phyloP scores from a whole-genome alignment of 1,284 basidiomycete species.

The Acaromyces ingoldii region DNA sequence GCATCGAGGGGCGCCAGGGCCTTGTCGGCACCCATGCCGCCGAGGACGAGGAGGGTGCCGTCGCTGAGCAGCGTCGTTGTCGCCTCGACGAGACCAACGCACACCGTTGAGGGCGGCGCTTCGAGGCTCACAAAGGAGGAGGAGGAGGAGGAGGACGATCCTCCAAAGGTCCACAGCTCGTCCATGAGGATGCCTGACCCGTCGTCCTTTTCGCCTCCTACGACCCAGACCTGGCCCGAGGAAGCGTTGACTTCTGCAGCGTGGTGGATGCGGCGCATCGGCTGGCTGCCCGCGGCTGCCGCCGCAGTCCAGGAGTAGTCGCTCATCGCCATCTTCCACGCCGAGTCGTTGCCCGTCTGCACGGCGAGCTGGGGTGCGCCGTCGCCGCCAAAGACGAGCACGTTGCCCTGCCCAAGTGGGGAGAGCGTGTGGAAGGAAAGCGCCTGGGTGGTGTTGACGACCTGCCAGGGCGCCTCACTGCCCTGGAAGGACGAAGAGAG shows the following conservation, averaged over 20 bases:
- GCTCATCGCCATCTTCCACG: constrained; percentile 23
- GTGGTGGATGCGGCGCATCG: constrained; percentile 37
- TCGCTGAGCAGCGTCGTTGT: constrained; percentile 39
- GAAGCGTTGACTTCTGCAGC: constrained; percentile 24
- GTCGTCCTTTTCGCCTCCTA: constrained; percentile 39
- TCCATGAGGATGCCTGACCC: constrained; percentile 27
- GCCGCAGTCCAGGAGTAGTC: constrained; percentile 6
- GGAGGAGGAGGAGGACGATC: constrained; percentile 1
- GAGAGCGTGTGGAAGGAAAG: constrained; percentile 38
- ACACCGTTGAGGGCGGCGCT: constrained; percentile 4
- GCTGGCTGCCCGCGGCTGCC: constrained; percentile 24
- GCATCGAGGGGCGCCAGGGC: too few species aligned
- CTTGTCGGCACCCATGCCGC: too few species aligned
- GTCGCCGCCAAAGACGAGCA: constrained; percentile 42
- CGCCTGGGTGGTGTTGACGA: constrained; percentile 9
- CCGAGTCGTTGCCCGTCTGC: constrained; percentile 37
- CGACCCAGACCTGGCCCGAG: constrained; percentile 26
- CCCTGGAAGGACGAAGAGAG: constrained; percentile 21
- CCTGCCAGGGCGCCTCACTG: constrained; percentile 29
- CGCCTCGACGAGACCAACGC: constrained; percentile 22
- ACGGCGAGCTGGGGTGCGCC: constrained; percentile 16
- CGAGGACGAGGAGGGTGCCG: constrained; percentile 35
- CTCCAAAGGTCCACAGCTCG: constrained; percentile 24
- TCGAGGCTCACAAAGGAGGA: constrained; percentile 13
- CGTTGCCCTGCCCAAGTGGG: constrained; percentile 21